phyloP scores from a whole-genome alignment of 2,329 filamentous ascomycete genomes.

The Mycocentrospora acerina region DNA sequence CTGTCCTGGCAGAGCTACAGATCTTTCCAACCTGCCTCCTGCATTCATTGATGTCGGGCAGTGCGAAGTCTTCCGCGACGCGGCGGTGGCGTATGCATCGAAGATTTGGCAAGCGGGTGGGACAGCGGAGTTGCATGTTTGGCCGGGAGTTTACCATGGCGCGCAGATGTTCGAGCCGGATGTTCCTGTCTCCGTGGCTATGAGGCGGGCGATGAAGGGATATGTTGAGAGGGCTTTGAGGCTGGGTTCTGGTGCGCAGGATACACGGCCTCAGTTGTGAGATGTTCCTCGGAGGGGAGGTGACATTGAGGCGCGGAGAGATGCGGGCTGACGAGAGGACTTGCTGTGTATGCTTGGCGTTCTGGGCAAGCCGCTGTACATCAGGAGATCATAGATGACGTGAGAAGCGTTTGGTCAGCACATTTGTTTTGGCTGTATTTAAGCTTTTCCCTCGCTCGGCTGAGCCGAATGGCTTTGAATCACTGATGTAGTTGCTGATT shows the following conservation, averaged over 20 bases:
- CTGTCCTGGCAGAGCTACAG: conserved; percentile 41
- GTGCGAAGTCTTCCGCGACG: conserved; percentile 49
- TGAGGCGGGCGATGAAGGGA: not conserved
- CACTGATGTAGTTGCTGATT: too few species aligned
- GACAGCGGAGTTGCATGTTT: conserved; percentile 48
- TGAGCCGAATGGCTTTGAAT: too few species aligned
- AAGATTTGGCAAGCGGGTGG: conserved; percentile 46
- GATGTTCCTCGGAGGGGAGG: too few species aligned
- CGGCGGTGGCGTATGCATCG: conserved; percentile 45
- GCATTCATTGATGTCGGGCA: conserved; percentile 50
- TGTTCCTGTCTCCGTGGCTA: not conserved
- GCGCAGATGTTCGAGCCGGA: conserved; percentile 3
- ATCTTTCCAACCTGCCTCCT: conserved; percentile 41
- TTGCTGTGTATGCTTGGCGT: too few species aligned
- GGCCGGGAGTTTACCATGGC: conserved; percentile 35
- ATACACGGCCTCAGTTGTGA: too few species aligned
- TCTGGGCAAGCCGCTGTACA: too few species aligned
- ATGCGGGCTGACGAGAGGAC: too few species aligned
- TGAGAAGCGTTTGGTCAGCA: too few species aligned
- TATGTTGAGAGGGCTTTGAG: conserved; percentile 3
- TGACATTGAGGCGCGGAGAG: too few species aligned
- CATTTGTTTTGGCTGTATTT: too few species aligned
- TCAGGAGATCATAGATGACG: too few species aligned
- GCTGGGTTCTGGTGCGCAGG: not conserved
- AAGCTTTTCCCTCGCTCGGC: too few species aligned